phyloP scores from a whole-genome alignment of 1,284 basidiomycete genomes.

The Leccinum cinnamomeum region DNA sequence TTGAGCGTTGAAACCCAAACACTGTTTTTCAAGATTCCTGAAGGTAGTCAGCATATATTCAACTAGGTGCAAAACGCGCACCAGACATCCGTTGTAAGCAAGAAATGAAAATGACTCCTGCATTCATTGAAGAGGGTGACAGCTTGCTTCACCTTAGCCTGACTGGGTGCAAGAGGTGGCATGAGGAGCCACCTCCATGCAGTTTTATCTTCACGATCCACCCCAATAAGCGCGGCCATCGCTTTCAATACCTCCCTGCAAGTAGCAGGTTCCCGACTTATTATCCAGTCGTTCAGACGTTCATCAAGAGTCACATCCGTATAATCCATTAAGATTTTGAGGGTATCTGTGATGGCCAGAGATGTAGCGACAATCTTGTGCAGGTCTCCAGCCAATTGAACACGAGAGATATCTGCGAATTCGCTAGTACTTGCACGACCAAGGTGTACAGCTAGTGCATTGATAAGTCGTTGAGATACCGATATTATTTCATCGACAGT shows the following conservation, averaged over 20 bases:
- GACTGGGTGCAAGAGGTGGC: background rate
- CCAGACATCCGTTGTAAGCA: background rate
- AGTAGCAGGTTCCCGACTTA: background rate
- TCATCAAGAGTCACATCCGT: background rate
- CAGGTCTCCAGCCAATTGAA: slow-evolving; percentile 1
- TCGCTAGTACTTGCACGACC: background rate
- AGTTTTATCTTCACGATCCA: too few relatives aligned
- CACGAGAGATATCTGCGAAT: background rate
- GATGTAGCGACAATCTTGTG: slow-evolving; percentile 5
- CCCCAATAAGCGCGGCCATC: background rate
- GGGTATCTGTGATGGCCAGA: background rate
- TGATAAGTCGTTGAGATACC: slow-evolving; percentile 1
- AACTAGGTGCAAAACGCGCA: background rate
- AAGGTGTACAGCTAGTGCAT: background rate
- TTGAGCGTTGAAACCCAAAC: background rate
- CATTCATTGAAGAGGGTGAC: slow-evolving; percentile 4
- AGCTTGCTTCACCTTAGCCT: slow-evolving; percentile 2
- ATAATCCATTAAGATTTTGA: background rate
- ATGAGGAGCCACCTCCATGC: background rate
- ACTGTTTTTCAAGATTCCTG: background rate
- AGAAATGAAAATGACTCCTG: background rate
- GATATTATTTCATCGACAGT: slow-evolving; percentile 1
- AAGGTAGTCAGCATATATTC: background rate
- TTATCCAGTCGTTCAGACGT: background rate
- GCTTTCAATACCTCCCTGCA: background rate